These are phyloP conservation scores for Tricholoma sp. DNA, from an alignment of 768 basidiomycete species.

Conservation along the genomic window DNA sequence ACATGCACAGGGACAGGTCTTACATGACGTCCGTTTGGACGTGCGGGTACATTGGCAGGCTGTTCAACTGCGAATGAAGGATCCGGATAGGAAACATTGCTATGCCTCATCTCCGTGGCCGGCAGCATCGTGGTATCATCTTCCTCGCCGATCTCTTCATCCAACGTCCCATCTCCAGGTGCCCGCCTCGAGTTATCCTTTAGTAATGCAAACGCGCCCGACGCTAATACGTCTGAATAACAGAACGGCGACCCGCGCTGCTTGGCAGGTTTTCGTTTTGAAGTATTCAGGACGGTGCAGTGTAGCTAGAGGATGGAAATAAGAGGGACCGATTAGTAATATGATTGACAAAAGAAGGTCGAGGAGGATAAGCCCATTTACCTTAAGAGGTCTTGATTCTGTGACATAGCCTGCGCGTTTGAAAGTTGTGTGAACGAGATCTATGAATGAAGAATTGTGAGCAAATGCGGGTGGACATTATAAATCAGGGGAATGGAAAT, in stretches of 20 bases:
- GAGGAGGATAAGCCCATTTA: conserved; percentile 14
- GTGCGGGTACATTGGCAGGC: neutral
- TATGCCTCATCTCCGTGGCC: neutral
- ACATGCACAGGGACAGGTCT: conserved; percentile 22
- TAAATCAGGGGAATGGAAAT: too few relatives aligned
- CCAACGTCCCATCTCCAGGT: too few relatives aligned
- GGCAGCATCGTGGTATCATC: neutral
- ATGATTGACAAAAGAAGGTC: conserved; percentile 41
- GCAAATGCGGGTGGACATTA: neutral
- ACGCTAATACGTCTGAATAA: conserved; percentile 14
- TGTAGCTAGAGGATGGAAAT: conserved; percentile 27
- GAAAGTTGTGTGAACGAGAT: conserved; percentile 37
- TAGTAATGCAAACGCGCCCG: neutral
- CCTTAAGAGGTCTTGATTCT: conserved; percentile 48
- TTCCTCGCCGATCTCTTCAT: neutral
- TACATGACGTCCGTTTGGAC: neutral
- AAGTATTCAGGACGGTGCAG: conserved; percentile 18
- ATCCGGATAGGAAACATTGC: neutral
- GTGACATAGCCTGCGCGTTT: conserved; percentile 36
- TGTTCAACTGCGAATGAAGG: neutral
- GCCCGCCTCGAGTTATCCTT: neutral
- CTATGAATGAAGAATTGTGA: conserved; percentile 19
- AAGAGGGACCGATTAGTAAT: conserved; percentile 32
- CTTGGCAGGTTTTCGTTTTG: conserved; percentile 10
- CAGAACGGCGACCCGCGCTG: conserved; percentile 13